These are phyloP conservation scores for Venturia oleaginea DNA, from an alignment of 2,329 filamentous ascomycete genomes.

Conservation along the genomic window DNA sequence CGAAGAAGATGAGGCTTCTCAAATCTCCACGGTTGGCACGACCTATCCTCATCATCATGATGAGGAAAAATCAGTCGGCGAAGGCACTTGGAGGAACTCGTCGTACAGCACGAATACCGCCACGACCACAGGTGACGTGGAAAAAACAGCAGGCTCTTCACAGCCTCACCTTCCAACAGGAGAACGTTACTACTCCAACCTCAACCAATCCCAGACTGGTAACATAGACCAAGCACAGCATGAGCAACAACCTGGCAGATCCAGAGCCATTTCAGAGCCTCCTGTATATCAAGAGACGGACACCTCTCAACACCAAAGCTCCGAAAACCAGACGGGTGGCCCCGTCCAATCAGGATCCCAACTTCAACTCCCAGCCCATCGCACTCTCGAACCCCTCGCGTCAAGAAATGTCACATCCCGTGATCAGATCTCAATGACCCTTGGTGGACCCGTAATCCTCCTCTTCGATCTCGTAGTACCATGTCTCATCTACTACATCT, in stretches of 20 bases:
- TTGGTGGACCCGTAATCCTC: conserved; percentile 23
- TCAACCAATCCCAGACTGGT: not conserved
- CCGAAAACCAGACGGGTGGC: not conserved
- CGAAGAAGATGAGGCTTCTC: not conserved
- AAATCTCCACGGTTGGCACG: not conserved
- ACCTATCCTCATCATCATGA: not conserved
- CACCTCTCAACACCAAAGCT: not conserved
- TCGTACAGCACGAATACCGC: not conserved
- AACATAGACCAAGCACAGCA: not conserved
- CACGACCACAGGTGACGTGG: not conserved
- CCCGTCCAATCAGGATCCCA: not conserved
- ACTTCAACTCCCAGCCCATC: not conserved
- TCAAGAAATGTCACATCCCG: conserved; percentile 22
- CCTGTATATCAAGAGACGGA: not conserved
- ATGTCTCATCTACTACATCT: conserved; percentile 25
- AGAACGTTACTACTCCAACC: not conserved
- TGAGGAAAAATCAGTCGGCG: not conserved
- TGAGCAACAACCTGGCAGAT: not conserved
- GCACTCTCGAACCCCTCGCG: conserved; percentile 15
- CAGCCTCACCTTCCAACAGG: not conserved
- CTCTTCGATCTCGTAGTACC: conserved; percentile 24
- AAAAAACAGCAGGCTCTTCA: not conserved
- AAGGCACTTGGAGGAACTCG: not conserved
- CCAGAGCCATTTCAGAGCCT: not conserved
- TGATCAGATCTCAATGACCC: conserved; percentile 22